These are phyloP conservation scores for Blastocrithidia nonstop DNA, from an alignment of 208 protist species.

Conservation along the genomic window DNA sequence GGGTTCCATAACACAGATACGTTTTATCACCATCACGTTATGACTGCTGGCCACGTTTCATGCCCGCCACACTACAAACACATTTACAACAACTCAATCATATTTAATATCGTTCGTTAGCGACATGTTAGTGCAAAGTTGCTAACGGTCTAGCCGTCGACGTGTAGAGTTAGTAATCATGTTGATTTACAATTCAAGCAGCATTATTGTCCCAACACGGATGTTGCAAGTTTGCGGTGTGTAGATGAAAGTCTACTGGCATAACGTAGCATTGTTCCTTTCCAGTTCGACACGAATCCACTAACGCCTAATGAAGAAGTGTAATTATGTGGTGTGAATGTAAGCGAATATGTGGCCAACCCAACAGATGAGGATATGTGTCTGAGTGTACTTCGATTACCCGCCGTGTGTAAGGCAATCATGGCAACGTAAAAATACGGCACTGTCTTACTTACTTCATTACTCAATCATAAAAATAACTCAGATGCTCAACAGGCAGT, in stretches of 20 bases:
- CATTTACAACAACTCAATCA: conserved; percentile 52
- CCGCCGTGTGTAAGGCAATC: conserved; percentile 46
- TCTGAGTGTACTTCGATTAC: conserved; percentile 17
- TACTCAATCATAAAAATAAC: background rate
- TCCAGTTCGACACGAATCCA: conserved; percentile 50
- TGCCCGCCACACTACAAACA: conserved; percentile 50
- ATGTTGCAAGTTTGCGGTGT: conserved; percentile 49
- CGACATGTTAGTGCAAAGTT: conserved; percentile 63
- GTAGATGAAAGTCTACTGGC: conserved; percentile 19
- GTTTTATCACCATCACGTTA: conserved; percentile 69
- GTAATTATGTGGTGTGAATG: conserved; percentile 35
- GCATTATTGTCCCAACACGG: conserved; percentile 33
- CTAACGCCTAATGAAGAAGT: conserved; percentile 54
- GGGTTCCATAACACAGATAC: conserved; percentile 38
- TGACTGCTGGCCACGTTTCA: conserved; percentile 71
- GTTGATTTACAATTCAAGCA: conserved; percentile 50
- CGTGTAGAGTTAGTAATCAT: conserved; percentile 12
- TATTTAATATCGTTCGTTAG: conserved; percentile 69
- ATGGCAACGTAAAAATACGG: conserved; percentile 74
- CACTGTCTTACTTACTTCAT: conserved; percentile 58
- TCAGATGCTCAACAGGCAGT: background rate
- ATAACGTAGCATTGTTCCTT: conserved; percentile 9
- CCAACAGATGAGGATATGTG: conserved; percentile 61
- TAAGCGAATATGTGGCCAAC: conserved; percentile 55
- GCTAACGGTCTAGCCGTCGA: conserved; percentile 20